These are phyloP conservation scores for Paradendryphiella salina DNA, from an alignment of 2,329 filamentous ascomycete species.

Conservation along the genomic window DNA sequence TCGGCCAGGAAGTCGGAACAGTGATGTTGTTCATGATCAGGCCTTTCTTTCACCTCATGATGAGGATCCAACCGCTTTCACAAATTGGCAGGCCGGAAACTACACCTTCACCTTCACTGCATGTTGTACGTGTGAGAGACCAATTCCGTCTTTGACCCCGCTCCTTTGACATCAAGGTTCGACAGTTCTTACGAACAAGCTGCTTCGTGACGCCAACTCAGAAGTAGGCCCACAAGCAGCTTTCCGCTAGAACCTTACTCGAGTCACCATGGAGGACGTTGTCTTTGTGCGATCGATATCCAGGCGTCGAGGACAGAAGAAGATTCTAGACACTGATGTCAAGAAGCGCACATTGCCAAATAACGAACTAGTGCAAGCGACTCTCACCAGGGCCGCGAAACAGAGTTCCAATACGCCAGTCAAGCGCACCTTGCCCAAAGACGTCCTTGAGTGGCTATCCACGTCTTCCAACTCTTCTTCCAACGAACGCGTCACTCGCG, in stretches of 20 bases:
- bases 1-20: too few species aligned
- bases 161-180: neutral
- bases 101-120: neutral
- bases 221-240: neutral
- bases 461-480: neutral
- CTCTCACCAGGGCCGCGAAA: neutral
- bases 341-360: neutral
- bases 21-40: too few species aligned
- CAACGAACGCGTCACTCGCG: neutral
- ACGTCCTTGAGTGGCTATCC: too few species aligned
- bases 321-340: neutral
- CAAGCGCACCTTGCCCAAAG: too few species aligned
- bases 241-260: neutral
- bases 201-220: neutral
- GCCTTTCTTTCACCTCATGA: neutral
- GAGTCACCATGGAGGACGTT: neutral
- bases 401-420: too few species aligned
- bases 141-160: too few species aligned
- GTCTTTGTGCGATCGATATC: neutral
- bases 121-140: neutral
- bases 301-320: neutral
- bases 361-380: neutral
- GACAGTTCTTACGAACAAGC: neutral
- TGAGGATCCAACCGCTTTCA: neutral
- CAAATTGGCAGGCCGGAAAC: neutral